Evolutionary conservation across 345 rosid genomes (phyloP), one percentile per base, ranked within the genome.

Genomic region (Raphanus sativus): DNA sequence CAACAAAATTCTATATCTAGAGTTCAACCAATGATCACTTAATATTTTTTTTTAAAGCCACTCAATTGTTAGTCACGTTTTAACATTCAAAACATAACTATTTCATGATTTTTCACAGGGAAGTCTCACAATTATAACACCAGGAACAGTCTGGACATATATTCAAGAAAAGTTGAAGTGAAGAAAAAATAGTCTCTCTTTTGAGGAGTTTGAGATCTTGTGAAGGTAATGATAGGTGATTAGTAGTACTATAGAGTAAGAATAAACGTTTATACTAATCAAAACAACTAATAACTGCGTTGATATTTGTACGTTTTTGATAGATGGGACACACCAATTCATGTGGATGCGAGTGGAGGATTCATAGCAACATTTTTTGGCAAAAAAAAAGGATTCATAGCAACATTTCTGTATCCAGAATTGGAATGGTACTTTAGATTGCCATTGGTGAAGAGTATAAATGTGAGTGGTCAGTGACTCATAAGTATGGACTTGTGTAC

Each of bases 301-400:
- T 2, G 10, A 55, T 59, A 12, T n/a, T n/a, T 28, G 50, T 5
- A 28, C 38, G 40, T 42, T 29, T 71, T 28, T 38, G 13, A 34
- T 79, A 84, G 89, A 9, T 87, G 90, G 90, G 89, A 87, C 28
- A 87, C 89, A 32, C 86, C 90, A 1, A 86, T 87, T 40, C 90
- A 87, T 25, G 90, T 87, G 2, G 90, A 87, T 67, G 90, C 90
- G 0, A 87, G 90, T 59, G 91, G 91, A n/a, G n/a, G n/a, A n/a
- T n/a, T n/a, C n/a, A n/a, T n/a, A n/a, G n/a, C n/a, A n/a, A n/a
- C n/a, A n/a, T n/a, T n/a, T n/a, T n/a, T n/a, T n/a, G n/a, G n/a
- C n/a, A n/a, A n/a, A n/a, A n/a, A n/a, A n/a, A n/a, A n/a, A 54
- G 90, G 90, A 38, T 86, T 87, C 63, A 84, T 86, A 10, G 90